phyloP scores from a whole-genome alignment of 2,329 filamentous ascomycete genomes.

The Sarocladium strictum region DNA sequence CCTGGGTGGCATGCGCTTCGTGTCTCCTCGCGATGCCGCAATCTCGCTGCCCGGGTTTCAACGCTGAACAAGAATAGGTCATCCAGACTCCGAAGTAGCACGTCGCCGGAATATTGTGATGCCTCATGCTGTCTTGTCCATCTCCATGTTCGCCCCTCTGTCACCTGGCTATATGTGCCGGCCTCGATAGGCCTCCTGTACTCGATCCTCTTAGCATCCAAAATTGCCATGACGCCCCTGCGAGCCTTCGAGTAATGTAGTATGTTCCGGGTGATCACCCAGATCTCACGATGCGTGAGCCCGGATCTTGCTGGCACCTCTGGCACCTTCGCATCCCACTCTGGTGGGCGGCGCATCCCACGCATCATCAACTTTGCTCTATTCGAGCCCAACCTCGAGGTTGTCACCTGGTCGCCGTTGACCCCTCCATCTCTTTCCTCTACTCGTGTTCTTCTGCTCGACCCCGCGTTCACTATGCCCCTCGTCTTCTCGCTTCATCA shows the following conservation, averaged over 20 bases:
- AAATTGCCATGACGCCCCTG: background rate
- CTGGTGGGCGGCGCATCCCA: slow-evolving; percentile 4
- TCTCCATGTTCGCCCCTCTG: background rate
- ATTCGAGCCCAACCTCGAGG: background rate
- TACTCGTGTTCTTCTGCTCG: background rate
- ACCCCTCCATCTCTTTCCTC: background rate
- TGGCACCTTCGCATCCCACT: background rate
- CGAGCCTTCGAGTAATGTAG: too few species aligned
- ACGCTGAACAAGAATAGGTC: background rate
- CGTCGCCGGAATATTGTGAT: background rate
- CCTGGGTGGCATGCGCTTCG: background rate
- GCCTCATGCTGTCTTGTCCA: background rate
- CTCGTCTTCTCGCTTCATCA: background rate
- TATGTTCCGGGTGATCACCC: background rate
- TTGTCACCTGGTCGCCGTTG: background rate
- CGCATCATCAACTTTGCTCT: background rate
- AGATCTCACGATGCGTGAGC: slow-evolving; percentile 4
- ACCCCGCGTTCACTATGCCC: background rate
- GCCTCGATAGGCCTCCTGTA: too few species aligned
- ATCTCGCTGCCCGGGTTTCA: slow-evolving; percentile 4
- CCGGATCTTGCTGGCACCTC: too few species aligned
- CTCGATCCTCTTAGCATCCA: too few species aligned
- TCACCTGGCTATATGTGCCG: too few species aligned
- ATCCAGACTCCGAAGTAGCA: background rate
- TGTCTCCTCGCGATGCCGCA: slow-evolving; percentile 1